These are phyloP conservation scores for Fusarium sp. DNA, from an alignment of 2,329 filamentous ascomycete genomes.

Conservation along the genomic window DNA sequence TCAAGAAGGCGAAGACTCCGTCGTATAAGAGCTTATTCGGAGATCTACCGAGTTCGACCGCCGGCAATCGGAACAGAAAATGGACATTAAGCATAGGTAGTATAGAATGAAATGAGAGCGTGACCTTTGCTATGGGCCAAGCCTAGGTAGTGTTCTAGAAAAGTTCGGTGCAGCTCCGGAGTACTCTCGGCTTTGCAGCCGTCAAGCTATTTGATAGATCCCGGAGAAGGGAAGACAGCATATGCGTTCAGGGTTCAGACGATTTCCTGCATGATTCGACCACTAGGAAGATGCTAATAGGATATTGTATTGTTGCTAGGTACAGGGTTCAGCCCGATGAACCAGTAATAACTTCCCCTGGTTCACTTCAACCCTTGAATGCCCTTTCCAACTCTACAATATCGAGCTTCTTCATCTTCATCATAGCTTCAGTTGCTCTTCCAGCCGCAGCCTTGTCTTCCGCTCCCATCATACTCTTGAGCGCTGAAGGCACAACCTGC, in stretches of 20 bases:
- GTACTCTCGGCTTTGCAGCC: slow-evolving; percentile 1
- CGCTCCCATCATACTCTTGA: slow-evolving; percentile 54
- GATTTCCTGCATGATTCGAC: background rate
- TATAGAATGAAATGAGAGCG: background rate
- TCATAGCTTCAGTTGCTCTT: slow-evolving; percentile 54
- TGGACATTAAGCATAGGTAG: background rate
- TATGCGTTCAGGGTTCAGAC: background rate
- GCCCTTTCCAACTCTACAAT: slow-evolving; percentile 56
- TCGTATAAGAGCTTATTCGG: slow-evolving; percentile 9
- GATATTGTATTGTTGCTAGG: background rate
- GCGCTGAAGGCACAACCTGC: slow-evolving; percentile 59
- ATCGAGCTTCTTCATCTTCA: slow-evolving; percentile 60
- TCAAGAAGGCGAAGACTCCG: background rate
- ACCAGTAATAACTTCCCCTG: background rate
- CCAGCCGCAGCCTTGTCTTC: slow-evolving; percentile 53
- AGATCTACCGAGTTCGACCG: slow-evolving; percentile 12
- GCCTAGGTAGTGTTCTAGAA: background rate
- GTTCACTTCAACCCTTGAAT: slow-evolving; percentile 30
- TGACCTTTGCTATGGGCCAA: background rate
- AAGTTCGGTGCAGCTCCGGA: slow-evolving; percentile 1
- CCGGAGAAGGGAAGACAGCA: background rate
- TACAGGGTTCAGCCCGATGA: background rate
- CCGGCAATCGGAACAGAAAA: slow-evolving; percentile 18
- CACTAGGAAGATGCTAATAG: background rate
- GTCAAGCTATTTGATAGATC: background rate